Conservation (phyloP, 345 rosid genomes). For the Populus davidiana region DNA sequence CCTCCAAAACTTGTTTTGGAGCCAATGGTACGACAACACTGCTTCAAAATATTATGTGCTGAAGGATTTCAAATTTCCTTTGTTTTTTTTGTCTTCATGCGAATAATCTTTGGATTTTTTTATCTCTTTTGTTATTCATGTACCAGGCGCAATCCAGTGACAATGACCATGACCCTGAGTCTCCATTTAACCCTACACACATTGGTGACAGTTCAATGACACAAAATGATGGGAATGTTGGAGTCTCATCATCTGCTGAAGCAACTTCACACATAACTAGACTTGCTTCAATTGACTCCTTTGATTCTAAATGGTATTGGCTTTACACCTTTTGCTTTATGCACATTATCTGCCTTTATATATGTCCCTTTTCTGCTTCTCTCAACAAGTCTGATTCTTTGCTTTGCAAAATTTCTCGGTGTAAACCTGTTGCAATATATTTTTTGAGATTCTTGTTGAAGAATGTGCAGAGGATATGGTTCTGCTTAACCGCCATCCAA, state of each 20-base stretch:
- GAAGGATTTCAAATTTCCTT: conserved; percentile 6
- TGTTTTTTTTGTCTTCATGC: not conserved
- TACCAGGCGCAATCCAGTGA: conserved; percentile 56
- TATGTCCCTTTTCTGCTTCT: not conserved
- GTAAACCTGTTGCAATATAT: not conserved
- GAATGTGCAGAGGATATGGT: not conserved
- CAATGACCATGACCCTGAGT: conserved; percentile 48
- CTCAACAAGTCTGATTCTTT: not conserved
- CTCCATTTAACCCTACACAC: conserved; percentile 76
- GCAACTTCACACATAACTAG: conserved; percentile 68
- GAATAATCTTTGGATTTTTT: conserved; percentile 4
- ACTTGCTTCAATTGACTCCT: conserved; percentile 97
- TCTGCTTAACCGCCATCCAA: not conserved
- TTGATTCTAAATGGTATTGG: conserved; percentile 91
- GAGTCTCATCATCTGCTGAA: conserved; percentile 52
- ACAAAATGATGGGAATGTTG: conserved; percentile 53
- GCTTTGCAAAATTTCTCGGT: not conserved
- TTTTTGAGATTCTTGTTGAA: not conserved
- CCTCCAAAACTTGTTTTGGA: conserved; percentile 83
- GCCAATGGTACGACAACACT: conserved; percentile 42
- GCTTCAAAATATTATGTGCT: not conserved
- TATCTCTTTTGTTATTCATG: conserved; percentile 1
- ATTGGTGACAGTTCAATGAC: conserved; percentile 54
- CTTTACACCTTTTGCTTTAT: conserved; percentile 18
- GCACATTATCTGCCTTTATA: not conserved